Percentiles rank a stretch among this genome's conserved stretches.
phyloP scores from a whole-genome alignment of 139 green algal species.

The Closterium sp. region DNA sequence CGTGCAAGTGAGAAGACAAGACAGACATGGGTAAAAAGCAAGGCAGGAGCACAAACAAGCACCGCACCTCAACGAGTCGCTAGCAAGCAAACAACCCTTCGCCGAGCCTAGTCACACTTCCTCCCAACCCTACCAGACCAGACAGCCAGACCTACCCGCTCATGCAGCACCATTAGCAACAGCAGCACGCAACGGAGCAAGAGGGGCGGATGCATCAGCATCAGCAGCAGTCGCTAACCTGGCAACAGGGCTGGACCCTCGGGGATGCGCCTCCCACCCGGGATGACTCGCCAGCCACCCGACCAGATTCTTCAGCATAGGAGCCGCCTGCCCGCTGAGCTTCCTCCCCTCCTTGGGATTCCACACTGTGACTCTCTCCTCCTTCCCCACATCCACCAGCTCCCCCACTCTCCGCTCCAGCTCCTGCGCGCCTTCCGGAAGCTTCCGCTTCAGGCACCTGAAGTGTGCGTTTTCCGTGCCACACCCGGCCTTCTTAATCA shows the following conservation, averaged over 20 bases:
- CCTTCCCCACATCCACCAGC: not conserved
- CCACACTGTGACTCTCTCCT: constrained; percentile 3
- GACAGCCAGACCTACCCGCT: not conserved
- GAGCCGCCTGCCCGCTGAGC: not conserved
- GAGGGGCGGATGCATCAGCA: not conserved
- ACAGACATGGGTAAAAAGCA: too few relatives aligned
- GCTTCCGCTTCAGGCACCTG: not conserved
- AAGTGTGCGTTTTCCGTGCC: constrained; percentile 14
- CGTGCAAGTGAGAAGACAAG: too few relatives aligned
- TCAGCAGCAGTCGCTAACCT: not conserved
- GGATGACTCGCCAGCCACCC: constrained; percentile 9
- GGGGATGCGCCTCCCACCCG: not conserved
- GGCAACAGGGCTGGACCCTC: not conserved
- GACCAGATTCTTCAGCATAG: constrained; percentile 6
- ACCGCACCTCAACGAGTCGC: too few relatives aligned
- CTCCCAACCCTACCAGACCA: not conserved
- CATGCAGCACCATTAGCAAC: not conserved
- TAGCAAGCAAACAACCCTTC: too few relatives aligned
- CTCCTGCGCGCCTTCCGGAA: not conserved
- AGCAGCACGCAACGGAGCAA: not conserved
- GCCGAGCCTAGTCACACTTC: too few relatives aligned
- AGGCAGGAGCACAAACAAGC: too few relatives aligned
- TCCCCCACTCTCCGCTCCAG: not conserved
- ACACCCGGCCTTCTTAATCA: constrained; percentile 24
- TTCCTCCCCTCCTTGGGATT: constrained; percentile 4